Percentiles rank a stretch among this genome's conserved stretches.
phyloP scores from a whole-genome alignment of 2,329 filamentous ascomycete species.

The Elsinoe arachidis region DNA sequence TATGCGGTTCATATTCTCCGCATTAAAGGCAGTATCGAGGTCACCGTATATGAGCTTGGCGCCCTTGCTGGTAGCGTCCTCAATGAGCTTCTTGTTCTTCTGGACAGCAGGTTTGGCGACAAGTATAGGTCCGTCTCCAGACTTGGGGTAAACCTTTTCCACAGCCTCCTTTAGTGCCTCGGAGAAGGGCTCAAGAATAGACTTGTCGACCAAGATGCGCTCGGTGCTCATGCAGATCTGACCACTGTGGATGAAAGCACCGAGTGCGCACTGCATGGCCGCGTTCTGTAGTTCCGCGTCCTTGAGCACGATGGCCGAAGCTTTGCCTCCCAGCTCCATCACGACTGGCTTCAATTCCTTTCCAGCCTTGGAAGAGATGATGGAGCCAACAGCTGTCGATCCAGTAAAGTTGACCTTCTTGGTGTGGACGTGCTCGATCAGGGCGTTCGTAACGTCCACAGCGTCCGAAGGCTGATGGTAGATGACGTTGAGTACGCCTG shows the following conservation, averaged over 20 bases:
- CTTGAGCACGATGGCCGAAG: slow-evolving; percentile 34
- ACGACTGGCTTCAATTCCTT: slow-evolving; percentile 35
- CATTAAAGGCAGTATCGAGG: slow-evolving; percentile 19
- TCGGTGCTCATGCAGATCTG: slow-evolving; percentile 70
- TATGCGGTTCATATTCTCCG: slow-evolving; percentile 30
- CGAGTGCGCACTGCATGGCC: slow-evolving; percentile 14
- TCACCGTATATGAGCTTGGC: slow-evolving; percentile 29
- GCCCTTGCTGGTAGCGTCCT: slow-evolving; percentile 50
- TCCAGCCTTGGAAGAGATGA: slow-evolving; percentile 24
- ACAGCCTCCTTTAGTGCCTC: slow-evolving; percentile 38
- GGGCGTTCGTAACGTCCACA: slow-evolving; percentile 35
- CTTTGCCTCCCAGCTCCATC: slow-evolving; percentile 39
- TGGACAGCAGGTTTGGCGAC: slow-evolving; percentile 36
- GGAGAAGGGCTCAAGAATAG: slow-evolving; percentile 46
- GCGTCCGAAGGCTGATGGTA: slow-evolving; percentile 52
- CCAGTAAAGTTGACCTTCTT: slow-evolving; percentile 30
- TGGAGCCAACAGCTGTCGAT: slow-evolving; percentile 21
- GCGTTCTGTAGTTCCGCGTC: slow-evolving; percentile 32
- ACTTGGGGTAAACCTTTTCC: slow-evolving; percentile 35
- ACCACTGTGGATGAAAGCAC: slow-evolving; percentile 14
- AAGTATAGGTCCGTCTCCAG: slow-evolving; percentile 32
- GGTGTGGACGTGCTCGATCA: slow-evolving; percentile 31
- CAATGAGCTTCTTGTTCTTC: slow-evolving; percentile 46
- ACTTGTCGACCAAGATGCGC: slow-evolving; percentile 54
- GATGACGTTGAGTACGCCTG: slow-evolving; percentile 43